A percentile compares a stretch with the other conserved stretches of the same genome.
Evolutionary conservation across 106 monocot genomes (phyloP).

Genomic region (Dioscorea dumetorum): DNA sequence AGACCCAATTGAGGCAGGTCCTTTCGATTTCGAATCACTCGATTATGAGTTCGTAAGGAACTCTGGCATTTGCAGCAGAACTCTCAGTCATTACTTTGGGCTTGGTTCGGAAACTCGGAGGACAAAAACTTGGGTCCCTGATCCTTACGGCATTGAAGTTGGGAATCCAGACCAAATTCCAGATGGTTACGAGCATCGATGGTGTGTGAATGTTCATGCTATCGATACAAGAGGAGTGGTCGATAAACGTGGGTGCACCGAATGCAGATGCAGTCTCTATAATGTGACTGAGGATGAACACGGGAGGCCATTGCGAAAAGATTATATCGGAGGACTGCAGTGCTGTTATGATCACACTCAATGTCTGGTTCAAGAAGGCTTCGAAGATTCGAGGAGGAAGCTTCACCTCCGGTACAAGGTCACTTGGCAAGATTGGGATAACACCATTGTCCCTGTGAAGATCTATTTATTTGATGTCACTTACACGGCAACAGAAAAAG

Average conservation of each 20-base stretch:
- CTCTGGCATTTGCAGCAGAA: slow-evolving; percentile 41
- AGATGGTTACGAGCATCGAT: slow-evolving; percentile 58
- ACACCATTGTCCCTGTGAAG: slow-evolving; percentile 52
- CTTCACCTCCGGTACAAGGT: slow-evolving; percentile 67
- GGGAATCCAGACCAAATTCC: slow-evolving; percentile 48
- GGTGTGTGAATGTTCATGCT: slow-evolving; percentile 80
- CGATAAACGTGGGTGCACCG: slow-evolving; percentile 59
- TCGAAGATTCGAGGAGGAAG: slow-evolving; percentile 21
- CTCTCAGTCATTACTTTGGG: slow-evolving; percentile 61
- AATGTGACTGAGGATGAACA: slow-evolving; percentile 47
- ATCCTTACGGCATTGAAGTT: slow-evolving; percentile 68
- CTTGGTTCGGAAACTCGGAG: slow-evolving; percentile 77
- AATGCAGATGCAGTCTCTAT: slow-evolving; percentile 74
- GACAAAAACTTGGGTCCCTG: slow-evolving; percentile 66
- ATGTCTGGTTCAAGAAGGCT: slow-evolving; percentile 36
- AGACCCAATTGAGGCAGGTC: background rate
- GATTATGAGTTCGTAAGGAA: slow-evolving; percentile 25
- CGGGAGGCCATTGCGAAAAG: slow-evolving; percentile 19
- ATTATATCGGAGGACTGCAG: slow-evolving; percentile 56
- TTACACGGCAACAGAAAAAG: slow-evolving; percentile 2
- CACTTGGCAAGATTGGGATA: slow-evolving; percentile 62
- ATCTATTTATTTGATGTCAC: slow-evolving; percentile 82
- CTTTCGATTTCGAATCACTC: background rate
- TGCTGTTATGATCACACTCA: slow-evolving; percentile 75
- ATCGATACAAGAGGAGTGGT: slow-evolving; percentile 73